Evolutionary conservation across 192 early-diverging fungal species (phyloP).

Genomic region (Ambispora gerdemannii): DNA sequence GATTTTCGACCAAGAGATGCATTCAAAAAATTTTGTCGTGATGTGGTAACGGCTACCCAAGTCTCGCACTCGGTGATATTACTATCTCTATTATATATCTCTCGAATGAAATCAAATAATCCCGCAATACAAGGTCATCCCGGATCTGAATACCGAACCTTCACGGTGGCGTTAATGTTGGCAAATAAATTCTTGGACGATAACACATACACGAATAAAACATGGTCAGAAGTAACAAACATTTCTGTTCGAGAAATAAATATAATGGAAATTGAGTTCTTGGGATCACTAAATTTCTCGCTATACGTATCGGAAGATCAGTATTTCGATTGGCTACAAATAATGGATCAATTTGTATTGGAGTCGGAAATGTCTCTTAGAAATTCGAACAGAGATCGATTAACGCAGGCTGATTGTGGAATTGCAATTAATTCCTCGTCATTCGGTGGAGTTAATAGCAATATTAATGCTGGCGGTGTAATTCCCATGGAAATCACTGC

Average conservation of each 20-base stretch:
- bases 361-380: not conserved
- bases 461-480: not conserved
- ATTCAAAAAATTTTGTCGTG: slow-evolving; percentile 49
- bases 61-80: slow-evolving; percentile 63
- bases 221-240: slow-evolving; percentile 82
- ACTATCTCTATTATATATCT: slow-evolving; percentile 62
- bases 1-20: slow-evolving; percentile 17
- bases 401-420: not conserved
- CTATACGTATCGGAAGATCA: slow-evolving; percentile 66
- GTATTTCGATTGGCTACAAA: slow-evolving; percentile 64
- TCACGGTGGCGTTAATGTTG: slow-evolving; percentile 82
- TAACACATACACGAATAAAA: slow-evolving; percentile 87
- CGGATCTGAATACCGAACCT: slow-evolving; percentile 79
- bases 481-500: not conserved
- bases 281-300: slow-evolving; percentile 70
- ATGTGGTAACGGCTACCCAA: slow-evolving; percentile 58
- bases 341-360: not conserved
- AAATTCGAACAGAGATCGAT: not conserved
- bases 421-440: not conserved
- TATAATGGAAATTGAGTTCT: slow-evolving; percentile 85
- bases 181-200: slow-evolving; percentile 86
- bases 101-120: slow-evolving; percentile 52
- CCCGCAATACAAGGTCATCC: slow-evolving; percentile 55
- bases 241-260: slow-evolving; percentile 78
- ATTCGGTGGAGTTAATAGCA: not conserved